phyloP scores from a whole-genome alignment of 2,329 filamentous ascomycete species.

The Furcasterigmium furcatum region DNA sequence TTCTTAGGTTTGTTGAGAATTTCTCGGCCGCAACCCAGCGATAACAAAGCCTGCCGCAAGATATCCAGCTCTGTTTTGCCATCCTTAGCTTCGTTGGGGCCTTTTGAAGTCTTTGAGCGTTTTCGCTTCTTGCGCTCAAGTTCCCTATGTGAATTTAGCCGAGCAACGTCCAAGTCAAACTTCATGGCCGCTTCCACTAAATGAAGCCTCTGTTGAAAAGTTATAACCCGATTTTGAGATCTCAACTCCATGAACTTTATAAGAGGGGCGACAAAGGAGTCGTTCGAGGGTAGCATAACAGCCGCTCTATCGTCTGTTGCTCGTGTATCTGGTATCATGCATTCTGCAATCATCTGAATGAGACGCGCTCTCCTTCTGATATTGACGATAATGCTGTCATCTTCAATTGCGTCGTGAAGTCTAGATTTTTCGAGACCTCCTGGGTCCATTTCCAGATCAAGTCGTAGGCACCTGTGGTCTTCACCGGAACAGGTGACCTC shows the following conservation, averaged over 20 bases:
- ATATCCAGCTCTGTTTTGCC: background rate
- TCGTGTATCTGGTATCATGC: background rate
- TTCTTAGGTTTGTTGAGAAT: background rate
- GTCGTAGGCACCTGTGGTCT: background rate
- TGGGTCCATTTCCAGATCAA: background rate
- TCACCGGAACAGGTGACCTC: background rate
- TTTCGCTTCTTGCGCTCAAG: background rate
- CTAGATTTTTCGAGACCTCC: background rate
- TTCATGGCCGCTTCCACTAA: background rate
- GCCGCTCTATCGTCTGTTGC: background rate
- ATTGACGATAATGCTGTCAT: background rate
- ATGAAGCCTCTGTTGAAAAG: background rate
- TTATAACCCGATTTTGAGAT: background rate
- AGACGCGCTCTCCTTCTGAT: background rate
- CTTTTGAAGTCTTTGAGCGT: background rate
- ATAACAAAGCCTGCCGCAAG: background rate
- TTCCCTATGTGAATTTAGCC: background rate
- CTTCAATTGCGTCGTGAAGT: background rate
- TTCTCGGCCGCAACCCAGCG: background rate
- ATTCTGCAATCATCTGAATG: background rate
- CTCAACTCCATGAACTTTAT: background rate
- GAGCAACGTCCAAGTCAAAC: background rate
- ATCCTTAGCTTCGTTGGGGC: background rate
- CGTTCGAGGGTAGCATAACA: background rate
- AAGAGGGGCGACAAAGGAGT: background rate